A percentile compares a stretch with the other conserved stretches of the same genome.
Evolutionary conservation across 208 protist species (phyloP).

Genomic region (Acanthamoeba lugdunensis): DNA sequence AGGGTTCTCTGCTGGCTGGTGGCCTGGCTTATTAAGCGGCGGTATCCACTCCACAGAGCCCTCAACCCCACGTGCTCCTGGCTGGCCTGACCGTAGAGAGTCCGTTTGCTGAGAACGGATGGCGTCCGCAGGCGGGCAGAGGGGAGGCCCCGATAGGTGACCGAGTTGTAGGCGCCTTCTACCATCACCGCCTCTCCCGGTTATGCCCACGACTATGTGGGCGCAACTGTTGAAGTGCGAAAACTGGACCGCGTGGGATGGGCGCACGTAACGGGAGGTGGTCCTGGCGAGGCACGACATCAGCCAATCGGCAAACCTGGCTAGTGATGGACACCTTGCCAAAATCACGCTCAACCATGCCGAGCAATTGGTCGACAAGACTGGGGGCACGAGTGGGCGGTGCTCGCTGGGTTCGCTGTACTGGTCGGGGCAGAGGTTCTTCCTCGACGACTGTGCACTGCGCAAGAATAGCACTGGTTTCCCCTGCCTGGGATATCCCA

Average conservation of each 20-base stretch:
- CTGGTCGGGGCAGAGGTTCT: too few species aligned
- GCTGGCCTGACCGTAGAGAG: too few species aligned
- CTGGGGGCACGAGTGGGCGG: neutral
- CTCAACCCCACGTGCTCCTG: too few species aligned
- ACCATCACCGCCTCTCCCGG: neutral
- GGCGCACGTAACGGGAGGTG: neutral
- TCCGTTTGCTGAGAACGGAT: too few species aligned
- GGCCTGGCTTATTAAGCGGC: too few species aligned
- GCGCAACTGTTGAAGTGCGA: conserved; percentile 3
- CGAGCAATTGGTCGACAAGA: neutral
- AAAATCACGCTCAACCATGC: neutral
- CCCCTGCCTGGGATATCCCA: too few species aligned
- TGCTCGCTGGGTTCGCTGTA: neutral
- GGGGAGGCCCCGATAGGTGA: too few species aligned
- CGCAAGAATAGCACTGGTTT: too few species aligned
- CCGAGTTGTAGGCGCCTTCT: neutral
- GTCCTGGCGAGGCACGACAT: neutral
- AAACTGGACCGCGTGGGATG: neutral
- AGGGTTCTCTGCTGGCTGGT: too few species aligned
- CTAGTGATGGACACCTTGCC: neutral
- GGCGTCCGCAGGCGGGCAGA: too few species aligned
- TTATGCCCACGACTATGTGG: neutral
- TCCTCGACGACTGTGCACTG: too few species aligned
- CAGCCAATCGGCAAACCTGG: neutral
- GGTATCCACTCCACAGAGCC: too few species aligned